phyloP scores from a whole-genome alignment of 108 stramenopile species.

The Skeletonema costatum region DNA sequence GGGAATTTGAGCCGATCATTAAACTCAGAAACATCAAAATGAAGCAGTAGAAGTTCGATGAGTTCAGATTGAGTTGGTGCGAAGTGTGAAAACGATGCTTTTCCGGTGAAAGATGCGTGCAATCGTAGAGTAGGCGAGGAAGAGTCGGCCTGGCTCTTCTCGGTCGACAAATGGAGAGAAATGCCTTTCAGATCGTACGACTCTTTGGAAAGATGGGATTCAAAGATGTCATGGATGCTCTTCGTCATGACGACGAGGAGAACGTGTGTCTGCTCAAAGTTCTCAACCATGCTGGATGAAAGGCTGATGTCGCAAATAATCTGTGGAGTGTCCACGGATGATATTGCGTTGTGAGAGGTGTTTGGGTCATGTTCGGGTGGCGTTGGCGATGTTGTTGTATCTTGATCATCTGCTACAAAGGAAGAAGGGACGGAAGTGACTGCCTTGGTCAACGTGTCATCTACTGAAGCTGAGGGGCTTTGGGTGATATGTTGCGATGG shows the following conservation, averaged over 20 bases:
- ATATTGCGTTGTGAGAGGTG: neutral
- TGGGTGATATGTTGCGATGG: neutral
- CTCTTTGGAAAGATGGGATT: constrained; percentile 12
- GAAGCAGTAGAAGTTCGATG: constrained; percentile 16
- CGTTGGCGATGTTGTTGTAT: neutral
- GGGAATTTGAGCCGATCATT: constrained; percentile 13
- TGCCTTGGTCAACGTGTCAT: neutral
- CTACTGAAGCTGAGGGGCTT: no score
- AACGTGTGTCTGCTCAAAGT: constrained; percentile 26
- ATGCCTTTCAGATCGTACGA: constrained; percentile 25
- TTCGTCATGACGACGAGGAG: constrained; percentile 37
- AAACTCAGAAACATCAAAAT: constrained; percentile 35
- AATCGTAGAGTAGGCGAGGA: constrained; percentile 14
- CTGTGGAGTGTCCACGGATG: constrained; percentile 15
- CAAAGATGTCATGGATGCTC: constrained; percentile 22
- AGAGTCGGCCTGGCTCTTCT: neutral
- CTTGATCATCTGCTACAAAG: neutral
- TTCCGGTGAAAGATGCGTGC: constrained; percentile 29
- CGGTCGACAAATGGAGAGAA: constrained; percentile 12
- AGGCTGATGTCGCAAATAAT: constrained; percentile 40
- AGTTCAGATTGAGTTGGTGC: constrained; percentile 20
- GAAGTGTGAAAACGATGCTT: constrained; percentile 19
- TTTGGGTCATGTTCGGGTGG: neutral
- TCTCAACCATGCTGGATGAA: constrained; percentile 4
- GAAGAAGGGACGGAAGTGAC: no score